phyloP scores from a whole-genome alignment of 176 grass and related monocot species.

The Echinochloa phyllopogon region DNA sequence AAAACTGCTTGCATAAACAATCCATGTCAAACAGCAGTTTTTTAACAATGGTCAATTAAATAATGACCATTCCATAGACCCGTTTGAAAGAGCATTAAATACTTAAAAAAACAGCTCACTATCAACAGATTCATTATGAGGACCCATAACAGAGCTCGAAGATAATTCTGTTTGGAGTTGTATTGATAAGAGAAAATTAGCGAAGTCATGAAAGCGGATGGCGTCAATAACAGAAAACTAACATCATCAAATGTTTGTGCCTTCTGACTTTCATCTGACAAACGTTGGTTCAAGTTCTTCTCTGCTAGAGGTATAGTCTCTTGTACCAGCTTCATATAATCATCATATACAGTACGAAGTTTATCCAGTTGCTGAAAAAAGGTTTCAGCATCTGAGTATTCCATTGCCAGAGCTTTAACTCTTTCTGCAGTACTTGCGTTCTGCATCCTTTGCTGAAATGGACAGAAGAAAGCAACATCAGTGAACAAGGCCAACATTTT shows the following conservation, averaged over 20 bases:
- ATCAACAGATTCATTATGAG: conserved; percentile 3
- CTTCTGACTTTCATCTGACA: conserved; percentile 74
- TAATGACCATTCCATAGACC: background rate
- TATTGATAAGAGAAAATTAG: conserved; percentile 17
- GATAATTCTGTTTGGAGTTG: conserved; percentile 6
- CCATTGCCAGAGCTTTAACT: conserved; percentile 65
- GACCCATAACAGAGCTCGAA: background rate
- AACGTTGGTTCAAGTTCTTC: conserved; percentile 77
- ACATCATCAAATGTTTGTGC: conserved; percentile 79
- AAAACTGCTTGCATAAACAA: background rate
- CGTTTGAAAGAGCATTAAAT: conserved; percentile 17
- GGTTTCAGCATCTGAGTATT: conserved; percentile 67
- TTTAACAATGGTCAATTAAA: background rate
- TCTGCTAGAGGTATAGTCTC: conserved; percentile 80
- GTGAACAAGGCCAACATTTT: background rate
- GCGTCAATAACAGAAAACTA: conserved; percentile 35
- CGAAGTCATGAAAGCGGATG: conserved; percentile 29
- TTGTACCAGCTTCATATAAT: conserved; percentile 72
- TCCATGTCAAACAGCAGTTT: background rate
- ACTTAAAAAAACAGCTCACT: background rate
- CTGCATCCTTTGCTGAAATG: conserved; percentile 85
- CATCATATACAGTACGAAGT: conserved; percentile 73
- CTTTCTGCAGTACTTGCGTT: conserved; percentile 63
- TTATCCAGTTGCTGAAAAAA: conserved; percentile 85
- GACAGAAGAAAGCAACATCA: conserved; percentile 39